Evolutionary conservation across 140 eudicot species (phyloP).

Genomic region (Stevia rebaudiana): DNA sequence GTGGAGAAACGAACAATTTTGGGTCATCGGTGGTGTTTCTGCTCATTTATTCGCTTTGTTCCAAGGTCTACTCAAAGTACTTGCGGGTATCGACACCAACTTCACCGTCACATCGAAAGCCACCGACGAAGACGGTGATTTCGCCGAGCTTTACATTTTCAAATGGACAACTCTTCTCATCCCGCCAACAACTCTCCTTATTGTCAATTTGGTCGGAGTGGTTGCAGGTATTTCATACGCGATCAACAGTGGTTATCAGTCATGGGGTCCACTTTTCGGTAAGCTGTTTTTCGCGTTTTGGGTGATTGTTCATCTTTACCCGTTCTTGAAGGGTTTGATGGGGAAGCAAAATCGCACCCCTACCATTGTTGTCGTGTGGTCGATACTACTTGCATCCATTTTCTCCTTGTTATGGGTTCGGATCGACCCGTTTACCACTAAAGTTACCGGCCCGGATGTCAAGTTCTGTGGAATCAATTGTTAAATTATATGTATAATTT

Average conservation of each 20-base stretch:
- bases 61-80: slow-evolving; percentile 87
- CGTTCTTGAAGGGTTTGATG: slow-evolving; percentile 91
- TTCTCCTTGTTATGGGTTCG: slow-evolving; percentile 86
- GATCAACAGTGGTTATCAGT: slow-evolving; percentile 84
- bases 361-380: slow-evolving; percentile 84
- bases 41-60: slow-evolving; percentile 85
- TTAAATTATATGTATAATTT: slow-evolving; percentile 23
- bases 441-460: slow-evolving; percentile 72
- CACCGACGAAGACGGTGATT: slow-evolving; percentile 84
- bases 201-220: slow-evolving; percentile 69
- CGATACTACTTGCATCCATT: slow-evolving; percentile 80
- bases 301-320: slow-evolving; percentile 95
- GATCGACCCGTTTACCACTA: slow-evolving; percentile 70
- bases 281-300: slow-evolving; percentile 82
- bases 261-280: slow-evolving; percentile 94
- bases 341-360: slow-evolving; percentile 88
- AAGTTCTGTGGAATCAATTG: slow-evolving; percentile 80
- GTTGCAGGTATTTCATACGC: slow-evolving; percentile 88
- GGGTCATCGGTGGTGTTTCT: slow-evolving; percentile 95
- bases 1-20: slow-evolving; percentile 97
- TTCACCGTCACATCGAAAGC: slow-evolving; percentile 94
- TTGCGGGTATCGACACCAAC: slow-evolving; percentile 89
- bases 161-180: slow-evolving; percentile 88
- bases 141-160: slow-evolving; percentile 73
- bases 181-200: slow-evolving; percentile 80